Evolutionary conservation across 192 early-diverging fungal species (phyloP), one percentile per base, ranked within the genome.

Genomic region (Neocallimastix lanati): DNA sequence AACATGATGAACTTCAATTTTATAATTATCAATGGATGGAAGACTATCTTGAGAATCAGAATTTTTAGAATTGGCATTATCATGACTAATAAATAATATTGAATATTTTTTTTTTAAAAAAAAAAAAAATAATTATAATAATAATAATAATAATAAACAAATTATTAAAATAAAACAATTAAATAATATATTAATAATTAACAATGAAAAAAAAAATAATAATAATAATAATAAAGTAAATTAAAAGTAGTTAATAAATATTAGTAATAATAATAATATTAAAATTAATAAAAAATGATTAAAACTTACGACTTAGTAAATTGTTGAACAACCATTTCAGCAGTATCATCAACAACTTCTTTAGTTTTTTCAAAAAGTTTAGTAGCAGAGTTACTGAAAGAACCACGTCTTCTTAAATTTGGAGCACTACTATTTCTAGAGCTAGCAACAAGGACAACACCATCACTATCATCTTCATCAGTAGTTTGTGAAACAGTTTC

Each of bases 401-500:
- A 67, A 25, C 50, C 50, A 67, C 50, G 50, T 67, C 50, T 67
- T 67, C 9, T 67, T 67, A 67, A 67, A 67, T 67, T 67, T 67
- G 50, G 50, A 67, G 2, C 11, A 67, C 25, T 67, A 37, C 13
- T 37, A 37, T 14, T 67, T 67, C 50, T 67, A n/a, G 50, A 67
- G 11, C 50, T 67, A 27, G 50, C 50, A n/a, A 67, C 50, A 67
- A 67, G 50, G n/a, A 67, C 50, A 67, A 67, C 16, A 21, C 50
- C 50, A 67, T 67, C 50, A n/a, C 50, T 67, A 67, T 67, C 50
- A n/a, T 67, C 50, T 67, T 67, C 50, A n/a, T 67, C 50, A 67
- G 50, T 67, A 67, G 50, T 67, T 87, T 84, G 33, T 88, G 83
- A 13, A 90, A 88, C 81, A 85, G 84, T 29, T 87, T 85, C 58